Percentiles rank a stretch among this genome's conserved stretches.
phyloP scores from a whole-genome alignment of 2,329 filamentous ascomycete genomes.

The Colletotrichum filicis region DNA sequence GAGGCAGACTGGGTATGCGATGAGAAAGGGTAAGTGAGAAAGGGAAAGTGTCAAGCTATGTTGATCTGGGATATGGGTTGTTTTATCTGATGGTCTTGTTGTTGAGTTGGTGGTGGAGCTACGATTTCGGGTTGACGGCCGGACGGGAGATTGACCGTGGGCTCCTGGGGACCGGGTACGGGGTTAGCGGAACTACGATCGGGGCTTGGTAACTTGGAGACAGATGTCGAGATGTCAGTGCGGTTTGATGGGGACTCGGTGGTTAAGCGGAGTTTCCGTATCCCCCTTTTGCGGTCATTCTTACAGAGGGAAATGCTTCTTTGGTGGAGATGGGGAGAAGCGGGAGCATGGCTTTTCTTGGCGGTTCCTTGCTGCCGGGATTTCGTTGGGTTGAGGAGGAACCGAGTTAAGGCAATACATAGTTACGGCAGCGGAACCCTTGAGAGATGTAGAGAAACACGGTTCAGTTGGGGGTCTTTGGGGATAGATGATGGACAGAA shows the following conservation, averaged over 20 bases:
- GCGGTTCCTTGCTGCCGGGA: background rate
- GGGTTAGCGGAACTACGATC: background rate
- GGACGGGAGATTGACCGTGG: background rate
- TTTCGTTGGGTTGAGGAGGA: background rate
- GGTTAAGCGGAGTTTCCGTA: background rate
- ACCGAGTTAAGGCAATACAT: background rate
- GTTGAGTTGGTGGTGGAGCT: background rate
- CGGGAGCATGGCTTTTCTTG: background rate
- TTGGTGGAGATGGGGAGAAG: background rate
- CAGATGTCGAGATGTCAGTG: background rate
- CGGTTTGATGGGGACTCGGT: background rate
- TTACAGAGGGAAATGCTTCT: background rate
- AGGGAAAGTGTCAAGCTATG: background rate
- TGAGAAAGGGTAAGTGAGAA: background rate
- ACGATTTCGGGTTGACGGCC: background rate
- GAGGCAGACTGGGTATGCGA: background rate
- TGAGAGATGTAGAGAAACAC: background rate
- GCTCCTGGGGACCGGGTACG: background rate
- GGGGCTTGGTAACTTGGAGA: background rate
- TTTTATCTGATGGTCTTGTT: background rate
- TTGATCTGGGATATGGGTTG: background rate
- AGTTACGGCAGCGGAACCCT: background rate
- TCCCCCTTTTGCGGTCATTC: background rate
- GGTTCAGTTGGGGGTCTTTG: background rate
- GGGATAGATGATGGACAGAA: too few species aligned